phyloP scores from a whole-genome alignment of 1,284 basidiomycete genomes.

The Heterobasidion annosum region DNA sequence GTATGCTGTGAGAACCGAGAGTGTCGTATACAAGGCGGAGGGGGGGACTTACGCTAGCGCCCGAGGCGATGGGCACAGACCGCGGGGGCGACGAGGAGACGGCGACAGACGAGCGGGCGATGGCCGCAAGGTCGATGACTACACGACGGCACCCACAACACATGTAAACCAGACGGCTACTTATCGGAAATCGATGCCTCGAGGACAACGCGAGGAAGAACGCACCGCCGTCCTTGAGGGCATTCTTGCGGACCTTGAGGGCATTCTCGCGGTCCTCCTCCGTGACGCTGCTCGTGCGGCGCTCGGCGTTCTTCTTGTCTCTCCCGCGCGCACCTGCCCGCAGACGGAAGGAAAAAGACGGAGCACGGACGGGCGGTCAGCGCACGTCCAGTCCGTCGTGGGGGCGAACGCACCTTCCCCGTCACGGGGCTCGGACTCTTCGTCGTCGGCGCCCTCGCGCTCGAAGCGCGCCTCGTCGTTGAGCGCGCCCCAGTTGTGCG shows the following conservation, averaged over 20 bases:
- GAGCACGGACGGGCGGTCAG: neutral
- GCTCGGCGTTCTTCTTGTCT: slow-evolving; percentile 7
- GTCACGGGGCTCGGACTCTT: slow-evolving; percentile 32
- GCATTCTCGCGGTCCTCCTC: slow-evolving; percentile 63
- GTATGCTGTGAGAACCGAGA: neutral
- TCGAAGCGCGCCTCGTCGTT: slow-evolving; percentile 54
- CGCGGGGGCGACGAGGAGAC: slow-evolving; percentile 56
- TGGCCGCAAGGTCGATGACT: slow-evolving; percentile 65
- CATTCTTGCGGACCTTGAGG: slow-evolving; percentile 56
- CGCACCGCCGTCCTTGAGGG: slow-evolving; percentile 45
- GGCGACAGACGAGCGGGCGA: slow-evolving; percentile 75
- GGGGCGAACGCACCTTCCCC: neutral
- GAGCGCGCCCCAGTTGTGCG: slow-evolving; percentile 78
- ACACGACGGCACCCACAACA: neutral
- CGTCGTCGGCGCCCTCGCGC: slow-evolving; percentile 42
- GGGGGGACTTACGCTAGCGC: slow-evolving; percentile 25
- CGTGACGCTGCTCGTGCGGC: slow-evolving; percentile 32
- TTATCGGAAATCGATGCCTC: neutral
- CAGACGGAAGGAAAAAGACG: neutral
- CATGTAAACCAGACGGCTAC: neutral
- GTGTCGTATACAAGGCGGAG: neutral
- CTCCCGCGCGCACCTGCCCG: slow-evolving; percentile 3
- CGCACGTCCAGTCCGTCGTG: neutral
- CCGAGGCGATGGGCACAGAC: slow-evolving; percentile 23
- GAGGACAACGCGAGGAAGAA: neutral